Evolutionary conservation across 192 early-diverging fungal genomes (phyloP).

Genomic region (Spizellomyces punctatus): DNA sequence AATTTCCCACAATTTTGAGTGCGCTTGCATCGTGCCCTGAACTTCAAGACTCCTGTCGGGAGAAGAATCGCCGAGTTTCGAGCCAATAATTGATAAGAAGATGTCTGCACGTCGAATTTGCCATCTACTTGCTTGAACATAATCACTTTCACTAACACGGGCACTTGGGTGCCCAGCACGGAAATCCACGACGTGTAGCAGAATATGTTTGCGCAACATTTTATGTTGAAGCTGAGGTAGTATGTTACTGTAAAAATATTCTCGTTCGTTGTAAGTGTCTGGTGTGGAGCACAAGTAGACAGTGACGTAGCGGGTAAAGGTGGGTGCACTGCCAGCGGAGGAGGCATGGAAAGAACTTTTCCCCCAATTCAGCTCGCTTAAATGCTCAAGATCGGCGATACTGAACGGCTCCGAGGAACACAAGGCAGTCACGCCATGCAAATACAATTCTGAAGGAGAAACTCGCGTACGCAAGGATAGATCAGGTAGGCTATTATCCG

Average conservation of each 20-base stretch:
- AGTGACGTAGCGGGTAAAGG: conserved; percentile 2
- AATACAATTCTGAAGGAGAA: too few relatives aligned
- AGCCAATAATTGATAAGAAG: conserved; percentile 5
- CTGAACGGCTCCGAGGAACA: too few relatives aligned
- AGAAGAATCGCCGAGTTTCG: neutral
- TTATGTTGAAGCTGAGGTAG: neutral
- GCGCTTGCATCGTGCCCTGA: too few relatives aligned
- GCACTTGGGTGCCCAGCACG: neutral
- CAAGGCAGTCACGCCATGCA: too few relatives aligned
- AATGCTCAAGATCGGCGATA: too few relatives aligned
- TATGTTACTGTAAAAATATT: conserved; percentile 10
- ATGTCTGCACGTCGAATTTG: conserved; percentile 18
- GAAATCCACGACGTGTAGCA: conserved; percentile 9
- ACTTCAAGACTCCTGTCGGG: neutral
- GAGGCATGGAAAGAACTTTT: too few relatives aligned
- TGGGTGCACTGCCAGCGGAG: too few relatives aligned
- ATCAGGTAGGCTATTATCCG: too few relatives aligned
- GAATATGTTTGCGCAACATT: neutral
- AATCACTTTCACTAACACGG: neutral
- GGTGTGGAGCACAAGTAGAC: conserved; percentile 13
- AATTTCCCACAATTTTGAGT: neutral
- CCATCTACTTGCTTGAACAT: neutral
- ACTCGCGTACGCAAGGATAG: too few relatives aligned
- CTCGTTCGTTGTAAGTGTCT: conserved; percentile 14
- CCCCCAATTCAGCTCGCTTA: too few relatives aligned